Evolutionary conservation across 768 basidiomycete genomes (phyloP), one percentile per base, ranked within the genome.

Genomic region (Leccinum uliginosum): DNA sequence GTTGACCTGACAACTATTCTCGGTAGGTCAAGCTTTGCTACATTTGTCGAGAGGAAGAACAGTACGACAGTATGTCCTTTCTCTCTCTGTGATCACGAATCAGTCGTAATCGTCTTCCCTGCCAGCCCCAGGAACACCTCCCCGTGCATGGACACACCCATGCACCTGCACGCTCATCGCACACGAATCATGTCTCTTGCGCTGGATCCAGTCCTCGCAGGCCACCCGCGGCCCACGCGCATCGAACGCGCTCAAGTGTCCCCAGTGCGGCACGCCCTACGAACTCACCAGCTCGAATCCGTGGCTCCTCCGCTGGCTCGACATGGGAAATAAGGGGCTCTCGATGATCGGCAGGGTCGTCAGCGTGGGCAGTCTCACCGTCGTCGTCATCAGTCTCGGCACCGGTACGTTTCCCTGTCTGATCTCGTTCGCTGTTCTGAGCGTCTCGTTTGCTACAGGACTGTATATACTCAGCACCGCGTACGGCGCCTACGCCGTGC

Each of bases 81-180:
- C 4, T n/a, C 32, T 27, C 27, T 30, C 27, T 21, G 5, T 19
- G 17, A 29, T 58, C 56, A 48, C 12, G 19, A 48, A 17, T 51
- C 6, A 2, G 56, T 59, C 38, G 54, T 38, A 32, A 29, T 17
- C 34, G 2, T 21, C 11, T 30, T 21, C 55, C 54, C 1, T 38
- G 11, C 19, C 58, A 83, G 78, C 68, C 38, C 75, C 74, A 45
- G 78, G 77, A 44, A 70, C 76, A 11, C 81, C 82, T 6, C 80
- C 82, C 12, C 74, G 78, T 34, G 68, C 74, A 53, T 92, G 90
- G 89, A 84, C 83, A 0, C 90, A 92, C 62, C 90, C 90, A 3
- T 92, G 90, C 70, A 83, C 74, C 48, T 92, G 90, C 65, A 90
- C 90, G 0, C 79, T 92, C 38, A 75, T 92, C 40, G 90, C 90